These are phyloP conservation scores for Jacaranda copaia DNA, from an alignment of 257 asterid genomes.

Conservation along the genomic window DNA sequence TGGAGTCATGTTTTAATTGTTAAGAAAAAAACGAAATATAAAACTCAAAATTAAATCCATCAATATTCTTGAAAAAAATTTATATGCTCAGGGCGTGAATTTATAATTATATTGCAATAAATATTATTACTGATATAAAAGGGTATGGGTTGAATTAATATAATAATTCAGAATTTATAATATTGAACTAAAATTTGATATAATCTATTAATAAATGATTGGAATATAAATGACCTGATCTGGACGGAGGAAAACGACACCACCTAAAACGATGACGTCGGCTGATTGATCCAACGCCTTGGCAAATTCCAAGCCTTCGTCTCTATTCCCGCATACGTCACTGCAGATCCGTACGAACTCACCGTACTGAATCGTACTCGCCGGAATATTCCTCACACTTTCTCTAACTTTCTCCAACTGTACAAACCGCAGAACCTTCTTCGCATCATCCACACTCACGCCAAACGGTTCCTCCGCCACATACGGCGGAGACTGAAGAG, in stretches of 20 bases:
- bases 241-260: constrained; percentile 76
- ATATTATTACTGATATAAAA: no score
- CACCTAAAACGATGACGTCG: constrained; percentile 78
- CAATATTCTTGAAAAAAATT: no score
- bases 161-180: no score
- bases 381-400: constrained; percentile 56
- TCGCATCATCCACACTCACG: constrained; percentile 45
- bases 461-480: constrained; percentile 2
- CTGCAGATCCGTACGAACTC: constrained; percentile 63
- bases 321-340: constrained; percentile 51
- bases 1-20: neutral
- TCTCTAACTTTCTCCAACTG: constrained; percentile 59
- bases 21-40: neutral
- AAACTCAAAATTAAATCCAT: neutral
- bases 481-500: constrained; percentile 23
- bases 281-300: constrained; percentile 76
- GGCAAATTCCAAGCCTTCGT: constrained; percentile 64
- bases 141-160: no score
- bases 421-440: constrained; percentile 50
- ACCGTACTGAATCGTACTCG: constrained; percentile 57
- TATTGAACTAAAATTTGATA: no score
- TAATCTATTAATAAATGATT: neutral
- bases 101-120: no score
- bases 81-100: no score
- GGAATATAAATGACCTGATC: constrained; percentile 56